Conservation (phyloP, 306 rosid species). For the Lathyrus oleraceus region DNA sequence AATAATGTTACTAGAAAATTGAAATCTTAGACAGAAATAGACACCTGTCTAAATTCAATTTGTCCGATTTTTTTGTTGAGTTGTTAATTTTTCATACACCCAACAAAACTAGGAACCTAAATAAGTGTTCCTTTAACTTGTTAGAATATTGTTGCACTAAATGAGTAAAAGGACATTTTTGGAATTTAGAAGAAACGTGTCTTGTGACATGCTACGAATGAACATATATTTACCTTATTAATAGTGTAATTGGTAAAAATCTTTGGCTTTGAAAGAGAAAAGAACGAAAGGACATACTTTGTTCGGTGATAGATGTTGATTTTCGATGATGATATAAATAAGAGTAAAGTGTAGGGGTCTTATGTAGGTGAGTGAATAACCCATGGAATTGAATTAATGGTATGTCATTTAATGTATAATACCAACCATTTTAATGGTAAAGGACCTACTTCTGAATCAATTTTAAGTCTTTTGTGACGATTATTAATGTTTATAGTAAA, state of each 20-base stretch:
- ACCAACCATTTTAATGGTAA: constrained; percentile 47
- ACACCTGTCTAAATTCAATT: no score
- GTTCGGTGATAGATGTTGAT: constrained; percentile 32
- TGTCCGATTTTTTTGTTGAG: background rate
- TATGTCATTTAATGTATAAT: constrained; percentile 39
- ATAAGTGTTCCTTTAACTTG: background rate
- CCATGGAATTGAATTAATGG: constrained; percentile 27
- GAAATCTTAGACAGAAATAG: background rate
- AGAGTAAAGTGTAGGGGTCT: constrained; percentile 12
- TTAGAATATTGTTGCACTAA: background rate
- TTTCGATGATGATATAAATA: constrained; percentile 23
- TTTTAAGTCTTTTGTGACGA: constrained; percentile 19
- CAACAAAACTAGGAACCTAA: background rate
- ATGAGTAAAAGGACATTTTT: background rate
- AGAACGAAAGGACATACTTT: constrained; percentile 18
- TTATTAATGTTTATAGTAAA: constrained; percentile 40
- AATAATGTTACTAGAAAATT: no score
- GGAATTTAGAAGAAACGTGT: constrained; percentile 25
- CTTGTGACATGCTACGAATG: background rate
- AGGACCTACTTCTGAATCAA: constrained; percentile 41
- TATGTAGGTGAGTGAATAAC: constrained; percentile 30
- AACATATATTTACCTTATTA: constrained; percentile 1
- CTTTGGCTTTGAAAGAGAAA: background rate
- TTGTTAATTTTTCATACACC: background rate
- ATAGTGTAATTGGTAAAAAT: constrained; percentile 15